Conservation (phyloP, 495 filamentous ascomycete species). For the Usnea hakonensis region DNA sequence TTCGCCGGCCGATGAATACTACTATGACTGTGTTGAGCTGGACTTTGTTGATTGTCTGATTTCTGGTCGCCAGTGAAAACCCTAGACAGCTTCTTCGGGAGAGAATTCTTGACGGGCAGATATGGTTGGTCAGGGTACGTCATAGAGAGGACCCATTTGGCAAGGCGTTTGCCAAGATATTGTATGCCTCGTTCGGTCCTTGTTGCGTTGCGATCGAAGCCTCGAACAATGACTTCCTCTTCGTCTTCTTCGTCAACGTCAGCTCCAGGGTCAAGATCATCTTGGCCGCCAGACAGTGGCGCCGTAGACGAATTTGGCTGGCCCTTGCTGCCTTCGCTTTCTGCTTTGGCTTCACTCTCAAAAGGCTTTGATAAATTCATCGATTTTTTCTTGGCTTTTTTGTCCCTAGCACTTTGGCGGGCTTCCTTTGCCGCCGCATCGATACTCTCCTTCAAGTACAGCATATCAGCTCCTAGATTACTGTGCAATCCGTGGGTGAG, state of each 20-base stretch:
- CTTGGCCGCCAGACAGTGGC: conserved; percentile 28
- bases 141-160: conserved; percentile 80
- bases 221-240: conserved; percentile 88
- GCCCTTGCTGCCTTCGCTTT: conserved; percentile 17
- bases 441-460: conserved; percentile 94
- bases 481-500: conserved; percentile 93
- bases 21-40: conserved; percentile 46
- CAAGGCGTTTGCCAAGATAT: conserved; percentile 88
- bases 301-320: conserved; percentile 21
- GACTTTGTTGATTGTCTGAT: conserved; percentile 23
- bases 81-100: conserved; percentile 32
- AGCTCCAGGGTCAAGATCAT: conserved; percentile 24
- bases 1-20: conserved; percentile 38
- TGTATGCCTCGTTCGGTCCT: conserved; percentile 93
- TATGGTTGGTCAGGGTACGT: conserved; percentile 90
- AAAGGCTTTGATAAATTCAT: conserved; percentile 13
- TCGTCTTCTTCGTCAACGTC: conserved; percentile 52
- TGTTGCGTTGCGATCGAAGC: conserved; percentile 81
- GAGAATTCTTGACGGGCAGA: conserved; percentile 56
- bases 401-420: conserved; percentile 49
- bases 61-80: conserved; percentile 30
- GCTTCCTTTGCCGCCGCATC: conserved; percentile 70
- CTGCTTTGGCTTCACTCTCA: conserved; percentile 9
- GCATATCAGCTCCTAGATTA: conserved; percentile 95
- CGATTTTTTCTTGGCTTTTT: conserved; percentile 40